Base-by-base conservation (phyloP, 106 monocot species). In the Iris macrosiphon region DNA sequence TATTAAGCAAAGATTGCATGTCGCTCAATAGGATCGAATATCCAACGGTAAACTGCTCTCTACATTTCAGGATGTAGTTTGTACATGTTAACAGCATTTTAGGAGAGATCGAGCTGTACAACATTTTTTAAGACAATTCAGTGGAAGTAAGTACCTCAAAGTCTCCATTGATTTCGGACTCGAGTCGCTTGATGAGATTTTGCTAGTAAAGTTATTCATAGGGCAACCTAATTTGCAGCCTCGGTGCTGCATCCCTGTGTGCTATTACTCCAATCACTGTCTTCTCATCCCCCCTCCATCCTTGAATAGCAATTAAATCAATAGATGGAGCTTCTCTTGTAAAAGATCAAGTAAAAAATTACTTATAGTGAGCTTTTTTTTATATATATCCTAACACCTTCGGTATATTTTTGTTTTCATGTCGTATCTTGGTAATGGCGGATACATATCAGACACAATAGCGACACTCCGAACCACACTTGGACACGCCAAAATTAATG, bases 241-340 rank as follows among this genome's bases (percentile, higher is more conserved):
- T 80, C 23, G 87, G 93, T 32, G 59, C 48, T 38, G 93, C 79
- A 72, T 83, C 64, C 28, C 93, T 66, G 39, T 88, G 83, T n/a
- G 87, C 71, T 14, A 93, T 49, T 15, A 93, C 28, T 0, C 22
- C 30, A 30, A 88, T 88, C 43, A 93, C 50, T 14, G 40, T 53
- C 83, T 83, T 80, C 77, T 93, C 87, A 59, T 93, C 87, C 6
- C 87, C 84, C 7, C 83, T 87, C 80, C 79, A 93, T 59, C 93
- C 93, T 93, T 35, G 23, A 10, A 35, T 6, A n/a, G 4, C 4
- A 35, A 35, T 6, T 35, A 35, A 35, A 35, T 35, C 34, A 35
- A 35, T 6, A 35, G 10, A n/a, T n/a, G n/a, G n/a, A n/a, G n/a
- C n/a, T n/a, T n/a, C n/a, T n/a, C n/a, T n/a, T n/a, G n/a, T n/a